Percentiles rank a stretch among this genome's conserved stretches.
phyloP scores from a whole-genome alignment of 2,329 filamentous ascomycete species.

The Leptographium lundbergii region DNA sequence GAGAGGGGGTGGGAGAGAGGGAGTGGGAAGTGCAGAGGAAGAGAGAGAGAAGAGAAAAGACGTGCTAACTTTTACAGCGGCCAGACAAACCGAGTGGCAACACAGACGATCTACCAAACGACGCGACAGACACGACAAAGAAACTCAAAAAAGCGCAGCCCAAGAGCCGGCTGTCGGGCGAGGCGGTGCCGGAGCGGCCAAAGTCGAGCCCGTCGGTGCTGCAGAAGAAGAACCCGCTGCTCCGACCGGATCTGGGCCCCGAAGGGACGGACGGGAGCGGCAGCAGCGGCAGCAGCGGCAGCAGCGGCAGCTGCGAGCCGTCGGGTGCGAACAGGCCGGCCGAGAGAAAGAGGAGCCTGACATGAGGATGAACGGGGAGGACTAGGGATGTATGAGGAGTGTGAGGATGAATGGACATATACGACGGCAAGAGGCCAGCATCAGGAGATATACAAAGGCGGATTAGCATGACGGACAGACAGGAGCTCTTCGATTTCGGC shows the following conservation, averaged over 20 bases:
- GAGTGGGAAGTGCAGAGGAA: background rate
- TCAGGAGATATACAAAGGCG: too few species aligned
- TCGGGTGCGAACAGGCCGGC: background rate
- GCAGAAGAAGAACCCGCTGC: slow-evolving; percentile 7
- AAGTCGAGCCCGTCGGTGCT: slow-evolving; percentile 5
- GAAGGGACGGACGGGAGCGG: background rate
- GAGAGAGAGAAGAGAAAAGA: background rate
- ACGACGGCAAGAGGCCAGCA: too few species aligned
- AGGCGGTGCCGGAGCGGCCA: slow-evolving; percentile 7
- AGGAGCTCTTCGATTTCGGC: too few species aligned
- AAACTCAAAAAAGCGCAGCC: slow-evolving; percentile 27
- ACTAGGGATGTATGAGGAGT: background rate
- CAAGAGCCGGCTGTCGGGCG: slow-evolving; percentile 27
- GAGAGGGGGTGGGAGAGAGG: background rate
- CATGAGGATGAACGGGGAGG: background rate
- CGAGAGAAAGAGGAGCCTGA: background rate
- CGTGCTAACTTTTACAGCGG: too few species aligned
- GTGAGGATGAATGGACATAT: too few species aligned
- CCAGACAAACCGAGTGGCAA: background rate
- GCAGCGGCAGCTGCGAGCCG: background rate
- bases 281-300: background rate
- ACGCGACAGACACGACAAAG: background rate
- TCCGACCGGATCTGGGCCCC: too few species aligned
- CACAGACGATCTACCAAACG: too few species aligned
- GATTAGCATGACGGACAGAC: too few species aligned